These are phyloP conservation scores for Fusarium sp. DNA, from an alignment of 2,329 filamentous ascomycete genomes.

Conservation along the genomic window DNA sequence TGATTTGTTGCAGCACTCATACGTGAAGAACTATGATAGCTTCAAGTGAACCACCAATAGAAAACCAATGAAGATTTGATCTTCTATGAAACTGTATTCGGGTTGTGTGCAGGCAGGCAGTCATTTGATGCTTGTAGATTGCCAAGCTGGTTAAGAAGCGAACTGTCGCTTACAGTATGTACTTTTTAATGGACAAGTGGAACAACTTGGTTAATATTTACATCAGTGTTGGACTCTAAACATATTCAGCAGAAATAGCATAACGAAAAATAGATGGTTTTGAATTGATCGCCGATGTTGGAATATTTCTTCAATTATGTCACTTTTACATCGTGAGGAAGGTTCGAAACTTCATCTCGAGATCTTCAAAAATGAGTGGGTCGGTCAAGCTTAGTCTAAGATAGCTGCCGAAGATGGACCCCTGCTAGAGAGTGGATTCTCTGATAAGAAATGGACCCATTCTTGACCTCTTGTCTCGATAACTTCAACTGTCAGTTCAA, in stretches of 20 bases:
- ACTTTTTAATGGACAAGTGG: too few relatives aligned
- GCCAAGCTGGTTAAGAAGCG: neutral
- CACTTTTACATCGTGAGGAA: slow-evolving; percentile 7
- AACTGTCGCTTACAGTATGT: neutral
- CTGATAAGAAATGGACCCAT: slow-evolving; percentile 22
- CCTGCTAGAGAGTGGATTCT: slow-evolving; percentile 35
- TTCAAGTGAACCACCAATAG: neutral
- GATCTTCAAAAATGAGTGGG: slow-evolving; percentile 29
- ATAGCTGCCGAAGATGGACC: slow-evolving; percentile 29
- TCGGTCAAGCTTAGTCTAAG: neutral
- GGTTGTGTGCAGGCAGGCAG: neutral
- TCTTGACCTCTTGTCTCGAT: slow-evolving; percentile 10
- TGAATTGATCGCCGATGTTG: neutral
- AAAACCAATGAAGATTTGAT: neutral
- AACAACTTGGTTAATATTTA: neutral
- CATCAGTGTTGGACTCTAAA: neutral
- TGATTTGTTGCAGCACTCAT: neutral
- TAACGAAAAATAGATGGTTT: too few relatives aligned
- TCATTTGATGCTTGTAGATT: too few relatives aligned
- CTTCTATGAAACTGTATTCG: neutral
- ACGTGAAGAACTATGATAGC: neutral
- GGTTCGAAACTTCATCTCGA: slow-evolving; percentile 11
- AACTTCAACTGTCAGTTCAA: neutral
- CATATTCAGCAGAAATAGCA: neutral
- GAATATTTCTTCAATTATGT: neutral